Conservation (phyloP, 768 basidiomycete genomes). For the Pisolithus tinctorius region DNA sequence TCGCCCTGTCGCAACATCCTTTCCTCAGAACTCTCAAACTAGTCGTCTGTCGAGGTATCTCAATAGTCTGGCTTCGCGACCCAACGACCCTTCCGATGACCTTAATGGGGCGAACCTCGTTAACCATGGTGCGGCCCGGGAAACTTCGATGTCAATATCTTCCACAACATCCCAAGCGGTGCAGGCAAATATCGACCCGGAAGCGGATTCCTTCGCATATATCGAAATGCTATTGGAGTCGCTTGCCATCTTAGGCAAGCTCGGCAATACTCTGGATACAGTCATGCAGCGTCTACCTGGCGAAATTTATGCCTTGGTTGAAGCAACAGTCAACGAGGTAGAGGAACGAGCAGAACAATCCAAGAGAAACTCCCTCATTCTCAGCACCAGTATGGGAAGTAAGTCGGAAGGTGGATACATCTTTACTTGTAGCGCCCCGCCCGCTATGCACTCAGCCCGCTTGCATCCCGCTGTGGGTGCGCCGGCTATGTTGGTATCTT, state of each 20-base stretch:
- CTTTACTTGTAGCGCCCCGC: constrained; percentile 26
- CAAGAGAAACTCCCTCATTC: constrained; percentile 39
- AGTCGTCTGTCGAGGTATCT: constrained; percentile 59
- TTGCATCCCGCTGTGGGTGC: constrained; percentile 14
- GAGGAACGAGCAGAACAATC: constrained; percentile 84
- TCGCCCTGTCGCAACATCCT: constrained; percentile 26
- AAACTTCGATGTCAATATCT: constrained; percentile 14
- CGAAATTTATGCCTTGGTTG: constrained; percentile 82
- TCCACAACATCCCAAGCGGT: constrained; percentile 15
- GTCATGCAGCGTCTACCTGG: constrained; percentile 74
- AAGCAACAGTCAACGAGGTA: constrained; percentile 84
- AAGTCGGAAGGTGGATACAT: constrained; percentile 50
- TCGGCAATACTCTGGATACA: constrained; percentile 77
- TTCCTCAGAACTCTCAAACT: constrained; percentile 35
- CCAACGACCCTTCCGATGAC: constrained; percentile 75
- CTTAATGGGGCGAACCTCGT: constrained; percentile 37
- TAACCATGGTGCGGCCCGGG: constrained; percentile 11
- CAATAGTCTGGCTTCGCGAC: constrained; percentile 55
- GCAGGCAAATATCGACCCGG: constrained; percentile 54
- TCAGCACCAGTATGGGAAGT: constrained; percentile 28
- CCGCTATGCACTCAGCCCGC: constrained; percentile 16
- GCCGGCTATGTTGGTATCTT: constrained; percentile 39
- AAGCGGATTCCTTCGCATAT: constrained; percentile 88
- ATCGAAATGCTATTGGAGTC: constrained; percentile 91
- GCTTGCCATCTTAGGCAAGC: constrained; percentile 83